Evolutionary conservation across 352 stramenopile genomes (phyloP).

Genomic region (Globisporangium parvum): DNA sequence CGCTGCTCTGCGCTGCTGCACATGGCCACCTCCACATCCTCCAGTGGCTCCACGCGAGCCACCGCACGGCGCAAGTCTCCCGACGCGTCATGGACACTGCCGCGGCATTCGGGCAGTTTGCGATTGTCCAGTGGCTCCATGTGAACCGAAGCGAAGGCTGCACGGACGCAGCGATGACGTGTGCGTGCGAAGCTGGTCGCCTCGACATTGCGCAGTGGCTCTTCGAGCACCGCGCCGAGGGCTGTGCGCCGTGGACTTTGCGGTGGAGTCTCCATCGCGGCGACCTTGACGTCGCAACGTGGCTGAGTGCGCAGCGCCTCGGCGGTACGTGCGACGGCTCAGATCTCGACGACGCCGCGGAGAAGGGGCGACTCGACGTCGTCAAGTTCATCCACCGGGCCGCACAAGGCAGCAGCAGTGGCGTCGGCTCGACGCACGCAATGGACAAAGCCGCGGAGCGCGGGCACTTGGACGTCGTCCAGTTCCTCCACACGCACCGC

Average conservation of each 20-base stretch:
- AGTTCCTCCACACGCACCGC: slow-evolving; percentile 24
- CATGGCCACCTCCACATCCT: slow-evolving; percentile 16
- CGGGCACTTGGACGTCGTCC: slow-evolving; percentile 21
- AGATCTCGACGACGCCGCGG: slow-evolving; percentile 20
- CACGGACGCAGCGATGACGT: slow-evolving; percentile 14
- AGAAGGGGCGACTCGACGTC: slow-evolving; percentile 21
- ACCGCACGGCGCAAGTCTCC: slow-evolving; percentile 4
- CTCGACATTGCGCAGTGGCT: slow-evolving; percentile 23
- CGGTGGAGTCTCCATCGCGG: slow-evolving; percentile 13
- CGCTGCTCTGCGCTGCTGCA: slow-evolving; percentile 13
- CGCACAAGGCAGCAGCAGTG: slow-evolving; percentile 5
- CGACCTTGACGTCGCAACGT: slow-evolving; percentile 5
- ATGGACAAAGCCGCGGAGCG: slow-evolving; percentile 30
- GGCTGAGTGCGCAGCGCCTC: slow-evolving; percentile 6
- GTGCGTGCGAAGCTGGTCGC: slow-evolving; percentile 10
- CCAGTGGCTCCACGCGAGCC: slow-evolving; percentile 18
- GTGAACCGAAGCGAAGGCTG: slow-evolving; percentile 12
- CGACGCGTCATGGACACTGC: slow-evolving; percentile 26
- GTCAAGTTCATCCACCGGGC: slow-evolving; percentile 20
- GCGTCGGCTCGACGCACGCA: slow-evolving; percentile 11
- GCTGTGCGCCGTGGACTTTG: slow-evolving; percentile 13
- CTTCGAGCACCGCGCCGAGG: slow-evolving; percentile 11
- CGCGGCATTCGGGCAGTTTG: slow-evolving; percentile 22
- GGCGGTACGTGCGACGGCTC: slow-evolving; percentile 7
- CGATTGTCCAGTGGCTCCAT: slow-evolving; percentile 23